These are phyloP conservation scores for Penicillium rolfsii DNA, from an alignment of 2,329 filamentous ascomycete species.

Conservation along the genomic window DNA sequence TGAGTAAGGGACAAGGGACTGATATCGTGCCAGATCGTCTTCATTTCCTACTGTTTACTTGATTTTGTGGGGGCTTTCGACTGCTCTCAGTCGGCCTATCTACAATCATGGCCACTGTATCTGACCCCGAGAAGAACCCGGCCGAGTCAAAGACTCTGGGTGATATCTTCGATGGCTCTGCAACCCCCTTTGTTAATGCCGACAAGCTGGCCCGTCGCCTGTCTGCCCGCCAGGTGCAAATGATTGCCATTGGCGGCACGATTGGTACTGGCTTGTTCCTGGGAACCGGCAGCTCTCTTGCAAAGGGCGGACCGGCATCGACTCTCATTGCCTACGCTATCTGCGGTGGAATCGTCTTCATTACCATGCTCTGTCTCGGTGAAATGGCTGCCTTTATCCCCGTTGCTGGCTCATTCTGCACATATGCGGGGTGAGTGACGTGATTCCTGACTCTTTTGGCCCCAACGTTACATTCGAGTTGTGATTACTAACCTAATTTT, in stretches of 20 bases:
- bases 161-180: conserved; percentile 15
- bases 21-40: not conserved
- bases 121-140: conserved; percentile 34
- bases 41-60: not conserved
- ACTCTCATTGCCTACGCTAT: conserved; percentile 62
- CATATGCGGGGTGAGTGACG: conserved; percentile 54
- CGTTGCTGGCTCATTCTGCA: conserved; percentile 59
- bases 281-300: conserved; percentile 63
- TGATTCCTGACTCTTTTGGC: not conserved
- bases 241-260: conserved; percentile 61
- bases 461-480: conserved; percentile 8
- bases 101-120: conserved; percentile 21
- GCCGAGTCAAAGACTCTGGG: conserved; percentile 19
- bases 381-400: conserved; percentile 65
- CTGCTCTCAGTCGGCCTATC: not conserved
- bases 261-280: conserved; percentile 63
- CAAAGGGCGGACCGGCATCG: conserved; percentile 63
- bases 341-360: conserved; percentile 60
- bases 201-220: conserved; percentile 60
- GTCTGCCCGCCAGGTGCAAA: conserved; percentile 66
- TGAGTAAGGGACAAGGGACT: not conserved
- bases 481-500: conserved; percentile 8
- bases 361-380: conserved; percentile 62
- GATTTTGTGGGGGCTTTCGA: no score
- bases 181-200: conserved; percentile 35